These are phyloP conservation scores for Abrus precatorius DNA, from an alignment of 306 rosid species.

Conservation along the genomic window DNA sequence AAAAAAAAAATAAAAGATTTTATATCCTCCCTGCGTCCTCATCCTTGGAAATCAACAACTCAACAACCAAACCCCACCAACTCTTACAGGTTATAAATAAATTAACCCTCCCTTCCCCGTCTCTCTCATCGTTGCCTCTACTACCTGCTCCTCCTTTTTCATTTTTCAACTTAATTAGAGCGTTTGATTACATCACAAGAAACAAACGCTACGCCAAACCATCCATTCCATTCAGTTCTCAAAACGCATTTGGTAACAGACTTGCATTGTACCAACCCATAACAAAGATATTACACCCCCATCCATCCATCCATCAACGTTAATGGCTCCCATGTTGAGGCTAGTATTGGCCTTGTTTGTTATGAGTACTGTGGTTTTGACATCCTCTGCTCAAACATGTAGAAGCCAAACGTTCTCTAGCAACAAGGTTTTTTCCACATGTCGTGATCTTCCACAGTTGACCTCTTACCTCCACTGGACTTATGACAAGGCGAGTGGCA, in stretches of 20 bases:
- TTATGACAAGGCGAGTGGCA: conserved; percentile 49
- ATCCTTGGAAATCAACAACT: conserved; percentile 11
- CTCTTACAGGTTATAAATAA: conserved; percentile 44
- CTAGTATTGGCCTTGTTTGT: conserved; percentile 45
- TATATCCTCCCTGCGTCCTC: neutral
- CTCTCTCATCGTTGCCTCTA: conserved; percentile 24
- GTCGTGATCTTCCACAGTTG: conserved; percentile 65
- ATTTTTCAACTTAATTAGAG: neutral
- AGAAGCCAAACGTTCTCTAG: conserved; percentile 49
- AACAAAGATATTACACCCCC: too few species aligned
- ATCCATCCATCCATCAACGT: conserved; percentile 8
- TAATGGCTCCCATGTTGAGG: conserved; percentile 44
- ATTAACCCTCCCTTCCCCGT: neutral
- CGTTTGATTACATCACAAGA: conserved; percentile 37
- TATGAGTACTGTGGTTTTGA: conserved; percentile 40
- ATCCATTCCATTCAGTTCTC: conserved; percentile 11
- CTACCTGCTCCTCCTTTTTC: conserved; percentile 40
- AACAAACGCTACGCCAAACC: neutral
- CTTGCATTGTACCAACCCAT: neutral
- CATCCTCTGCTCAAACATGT: conserved; percentile 72
- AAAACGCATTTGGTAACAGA: conserved; percentile 22
- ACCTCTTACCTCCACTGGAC: conserved; percentile 77
- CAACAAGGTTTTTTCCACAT: conserved; percentile 50
- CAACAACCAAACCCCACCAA: conserved; percentile 48
- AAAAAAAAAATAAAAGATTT: neutral